These are phyloP conservation scores for Rhododendron williamsianum DNA, from an alignment of 148 eudicot species.

Conservation along the genomic window DNA sequence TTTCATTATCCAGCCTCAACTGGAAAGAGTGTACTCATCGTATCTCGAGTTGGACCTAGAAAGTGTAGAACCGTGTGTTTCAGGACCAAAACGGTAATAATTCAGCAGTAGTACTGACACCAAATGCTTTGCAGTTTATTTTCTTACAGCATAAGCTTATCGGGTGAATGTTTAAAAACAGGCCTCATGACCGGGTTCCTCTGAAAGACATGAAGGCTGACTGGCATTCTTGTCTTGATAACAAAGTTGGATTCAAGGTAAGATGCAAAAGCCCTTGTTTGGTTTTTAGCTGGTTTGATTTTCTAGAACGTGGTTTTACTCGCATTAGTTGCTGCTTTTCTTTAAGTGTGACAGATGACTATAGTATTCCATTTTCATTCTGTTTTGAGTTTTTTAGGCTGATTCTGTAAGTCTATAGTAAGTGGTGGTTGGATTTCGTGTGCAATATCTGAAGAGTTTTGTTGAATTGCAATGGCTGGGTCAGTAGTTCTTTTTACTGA, in stretches of 20 bases:
- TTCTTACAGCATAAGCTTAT: not conserved
- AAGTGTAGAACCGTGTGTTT: constrained; percentile 79
- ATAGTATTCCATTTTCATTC: not conserved
- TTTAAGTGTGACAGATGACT: not conserved
- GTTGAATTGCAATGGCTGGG: not conserved
- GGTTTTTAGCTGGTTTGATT: not conserved
- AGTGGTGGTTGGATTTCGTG: not conserved
- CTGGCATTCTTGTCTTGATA: constrained; percentile 88
- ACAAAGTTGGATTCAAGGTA: constrained; percentile 88
- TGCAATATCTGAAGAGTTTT: not conserved
- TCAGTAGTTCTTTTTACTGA: not conserved
- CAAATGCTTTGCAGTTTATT: not conserved
- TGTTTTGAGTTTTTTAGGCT: not conserved
- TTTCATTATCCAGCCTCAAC: constrained; percentile 58
- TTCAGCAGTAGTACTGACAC: not conserved
- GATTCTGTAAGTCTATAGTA: not conserved
- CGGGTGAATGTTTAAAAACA: constrained; percentile 8
- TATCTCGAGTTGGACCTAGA: constrained; percentile 67
- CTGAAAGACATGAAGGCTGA: constrained; percentile 83
- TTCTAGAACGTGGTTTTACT: not conserved
- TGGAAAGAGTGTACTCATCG: constrained; percentile 68
- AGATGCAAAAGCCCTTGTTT: constrained; percentile 3
- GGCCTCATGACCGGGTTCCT: constrained; percentile 90
- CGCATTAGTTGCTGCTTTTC: not conserved
- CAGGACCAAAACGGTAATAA: constrained; percentile 83